Base-by-base conservation (phyloP, 2,329 filamentous ascomycete species). In the Arthrocladium fulminans region DNA sequence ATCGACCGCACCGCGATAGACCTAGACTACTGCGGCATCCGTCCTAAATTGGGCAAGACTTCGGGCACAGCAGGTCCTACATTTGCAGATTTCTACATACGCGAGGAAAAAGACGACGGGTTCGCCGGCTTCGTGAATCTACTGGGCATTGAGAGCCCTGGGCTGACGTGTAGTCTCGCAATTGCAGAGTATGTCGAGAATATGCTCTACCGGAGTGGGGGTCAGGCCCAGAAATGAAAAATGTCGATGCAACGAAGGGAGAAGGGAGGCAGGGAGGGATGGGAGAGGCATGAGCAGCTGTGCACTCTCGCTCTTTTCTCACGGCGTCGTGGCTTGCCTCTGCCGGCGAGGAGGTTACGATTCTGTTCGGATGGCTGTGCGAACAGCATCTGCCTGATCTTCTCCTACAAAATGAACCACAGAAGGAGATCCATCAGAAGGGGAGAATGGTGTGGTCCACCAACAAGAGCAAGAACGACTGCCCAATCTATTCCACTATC, bases 61-160 rank as follows among this genome's bases (percentile, higher is more conserved):
- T 77, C 77, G 17, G 67, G 66, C 24, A 65, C 66, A 32, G 70
- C 71, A 4, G 68, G 67, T 2, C 77, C 77, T 53, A 81, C 77
- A 0, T 94, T 94, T 61, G 74, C 84, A 53, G 92, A 98, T 64
- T 97, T 98, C 62, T 73, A 86, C 13, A 83, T 98, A 39, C 68
- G 74, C 52, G 79, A 76, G 58, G 67, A 74, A 52, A 79, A 76
- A 57, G 89, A 95, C 66, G 77, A 87, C 1, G 88, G 85, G 0
- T 88, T 79, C 59, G 69, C 77, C 1, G 89, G 87, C 1, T 96
- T 90, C 76, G 76, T 97, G 7, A 96, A 96, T 70, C 63, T 97
- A 56, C 62, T 97, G 58, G 90, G 88, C 0, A 96, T 96, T 57
- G 90, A 97, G 72, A 94, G 87, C 65, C 90, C 90, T 0, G 90